These are phyloP conservation scores for Populus simonii DNA, from an alignment of 345 rosid genomes.

Conservation along the genomic window DNA sequence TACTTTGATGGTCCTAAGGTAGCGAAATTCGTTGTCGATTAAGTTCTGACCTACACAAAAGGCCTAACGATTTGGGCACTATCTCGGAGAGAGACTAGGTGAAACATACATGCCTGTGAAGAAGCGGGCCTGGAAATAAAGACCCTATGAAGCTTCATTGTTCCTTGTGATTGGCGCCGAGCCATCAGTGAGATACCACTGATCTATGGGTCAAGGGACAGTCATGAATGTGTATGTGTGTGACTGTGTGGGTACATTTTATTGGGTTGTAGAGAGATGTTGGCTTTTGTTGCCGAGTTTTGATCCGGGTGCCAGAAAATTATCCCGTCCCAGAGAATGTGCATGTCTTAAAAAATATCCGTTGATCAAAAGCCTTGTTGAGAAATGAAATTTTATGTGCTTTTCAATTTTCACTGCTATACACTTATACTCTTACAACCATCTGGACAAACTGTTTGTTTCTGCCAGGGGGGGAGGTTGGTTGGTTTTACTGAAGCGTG, in stretches of 20 bases:
- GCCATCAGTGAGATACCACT: too few species aligned
- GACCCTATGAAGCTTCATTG: conserved; percentile 5
- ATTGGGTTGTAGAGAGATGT: background rate
- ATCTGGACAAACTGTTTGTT: too few species aligned
- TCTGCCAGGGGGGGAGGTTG: too few species aligned
- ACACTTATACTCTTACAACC: too few species aligned
- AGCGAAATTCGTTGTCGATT: conserved; percentile 1
- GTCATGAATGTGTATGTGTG: too few species aligned
- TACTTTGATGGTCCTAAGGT: background rate
- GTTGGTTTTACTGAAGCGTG: too few species aligned
- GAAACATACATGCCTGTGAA: conserved; percentile 9
- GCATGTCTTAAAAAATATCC: background rate
- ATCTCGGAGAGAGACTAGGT: background rate
- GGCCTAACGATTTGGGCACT: conserved; percentile 3
- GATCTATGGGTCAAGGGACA: too few species aligned
- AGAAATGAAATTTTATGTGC: background rate
- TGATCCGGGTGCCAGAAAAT: background rate
- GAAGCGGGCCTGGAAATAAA: conserved; percentile 4
- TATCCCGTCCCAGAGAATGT: background rate
- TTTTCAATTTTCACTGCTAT: too few species aligned
- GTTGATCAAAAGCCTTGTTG: background rate
- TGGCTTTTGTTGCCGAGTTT: background rate
- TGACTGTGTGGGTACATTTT: background rate
- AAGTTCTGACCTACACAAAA: background rate
- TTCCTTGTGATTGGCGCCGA: too few species aligned